phyloP scores from a whole-genome alignment of 148 eudicot species.

The Cornus kousa region DNA sequence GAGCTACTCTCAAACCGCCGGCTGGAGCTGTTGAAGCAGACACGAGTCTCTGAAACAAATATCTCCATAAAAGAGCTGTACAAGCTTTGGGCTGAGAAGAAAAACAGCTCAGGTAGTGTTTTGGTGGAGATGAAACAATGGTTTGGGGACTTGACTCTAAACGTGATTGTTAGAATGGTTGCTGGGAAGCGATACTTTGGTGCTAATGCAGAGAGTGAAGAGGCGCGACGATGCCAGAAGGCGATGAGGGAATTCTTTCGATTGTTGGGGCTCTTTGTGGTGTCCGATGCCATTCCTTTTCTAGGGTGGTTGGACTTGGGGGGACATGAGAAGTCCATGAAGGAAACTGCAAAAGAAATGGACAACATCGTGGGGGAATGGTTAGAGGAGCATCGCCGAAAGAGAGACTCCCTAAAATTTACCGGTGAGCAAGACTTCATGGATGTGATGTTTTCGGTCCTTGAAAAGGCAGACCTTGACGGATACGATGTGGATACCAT shows the following conservation, averaged over 20 bases:
- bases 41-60: slow-evolving; percentile 10
- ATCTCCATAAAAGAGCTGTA: background rate
- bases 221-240: background rate
- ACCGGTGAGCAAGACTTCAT: slow-evolving; percentile 3
- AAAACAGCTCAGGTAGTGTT: background rate
- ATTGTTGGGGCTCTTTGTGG: background rate
- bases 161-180: slow-evolving; percentile 5
- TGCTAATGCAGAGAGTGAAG: background rate
- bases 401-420: background rate
- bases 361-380: background rate
- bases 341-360: slow-evolving; percentile 5
- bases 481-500: slow-evolving; percentile 2
- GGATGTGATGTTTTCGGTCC: background rate
- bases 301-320: slow-evolving; percentile 22
- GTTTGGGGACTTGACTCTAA: background rate
- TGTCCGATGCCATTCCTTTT: background rate
- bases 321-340: slow-evolving; percentile 19
- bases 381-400: slow-evolving; percentile 3
- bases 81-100: background rate
- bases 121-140: slow-evolving; percentile 12
- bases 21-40: slow-evolving; percentile 2
- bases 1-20: slow-evolving; percentile 11
- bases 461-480: background rate
- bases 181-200: background rate
- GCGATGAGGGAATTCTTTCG: background rate